Evolutionary conservation across 2,329 filamentous ascomycete species (phyloP), one percentile per base, ranked within the genome.

Genomic region (Clonostachys sp.): DNA sequence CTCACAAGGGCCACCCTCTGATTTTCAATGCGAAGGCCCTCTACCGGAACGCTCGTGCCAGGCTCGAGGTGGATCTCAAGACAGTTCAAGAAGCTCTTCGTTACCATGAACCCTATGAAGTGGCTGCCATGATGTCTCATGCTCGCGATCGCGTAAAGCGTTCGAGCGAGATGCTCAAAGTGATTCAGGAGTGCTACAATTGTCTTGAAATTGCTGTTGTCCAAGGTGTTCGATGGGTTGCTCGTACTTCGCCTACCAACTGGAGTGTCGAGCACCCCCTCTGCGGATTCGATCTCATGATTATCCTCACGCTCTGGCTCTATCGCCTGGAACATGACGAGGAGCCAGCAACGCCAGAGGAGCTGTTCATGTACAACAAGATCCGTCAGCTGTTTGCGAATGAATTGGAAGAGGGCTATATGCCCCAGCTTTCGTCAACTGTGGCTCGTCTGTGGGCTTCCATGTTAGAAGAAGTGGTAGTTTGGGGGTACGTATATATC

Each of bases 271-370:
- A 99, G 73, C 92, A 99, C 66, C 91, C 94, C 45, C 84, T 99
- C 49, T 96, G 91, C 62, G 92, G 92, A 53, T 83, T 99, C 73
- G 94, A 99, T 67, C 79, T 97, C 56, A 96, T 99, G 83, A 94
- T 97, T 66, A 94, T 96, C 58, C 85, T 99, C 58, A 96, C 90
- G 61, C 78, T 97, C 57, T 99, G 94, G 94, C 86, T 99, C 60
- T 97, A 96, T 76, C 91, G 91, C 72, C 86, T 99, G 76, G 94
- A 99, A 86, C 91, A 97, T 74, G 94, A 99, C 75, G 91, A 95
- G 55, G 92, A 97, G 73, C 85, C 86, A 24, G 87, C 89, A 34
- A 89, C 84, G 33, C 86, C 88, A 56, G 90, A 95, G 61, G 90
- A 96, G 69, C 71, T 87, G 58, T 78, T 75, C 67, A 95, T 95